These are phyloP conservation scores for Zygotorulaspora sp. DNA, from an alignment of 805 yeast genomes.

Conservation along the genomic window DNA sequence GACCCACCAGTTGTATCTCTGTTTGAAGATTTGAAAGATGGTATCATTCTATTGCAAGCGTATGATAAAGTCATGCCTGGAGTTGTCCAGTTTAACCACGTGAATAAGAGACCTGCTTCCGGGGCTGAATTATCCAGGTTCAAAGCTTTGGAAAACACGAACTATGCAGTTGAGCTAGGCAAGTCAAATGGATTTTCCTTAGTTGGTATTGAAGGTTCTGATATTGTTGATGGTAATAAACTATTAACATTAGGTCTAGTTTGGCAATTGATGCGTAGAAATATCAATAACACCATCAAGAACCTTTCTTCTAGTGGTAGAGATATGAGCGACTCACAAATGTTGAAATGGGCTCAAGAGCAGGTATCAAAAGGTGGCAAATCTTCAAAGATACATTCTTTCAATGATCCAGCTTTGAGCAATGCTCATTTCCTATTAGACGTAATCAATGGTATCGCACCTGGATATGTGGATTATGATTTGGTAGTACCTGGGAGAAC, in stretches of 20 bases:
- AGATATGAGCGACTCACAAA: slow-evolving; percentile 78
- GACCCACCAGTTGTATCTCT: slow-evolving; percentile 89
- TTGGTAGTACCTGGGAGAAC: slow-evolving; percentile 75
- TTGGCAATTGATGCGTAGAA: slow-evolving; percentile 98
- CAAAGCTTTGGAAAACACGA: slow-evolving; percentile 95
- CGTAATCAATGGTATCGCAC: slow-evolving; percentile 87
- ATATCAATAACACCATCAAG: slow-evolving; percentile 79
- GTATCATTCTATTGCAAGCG: slow-evolving; percentile 82
- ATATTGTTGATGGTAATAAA: slow-evolving; percentile 89
- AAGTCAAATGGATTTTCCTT: slow-evolving; percentile 87
- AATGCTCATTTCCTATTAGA: slow-evolving; percentile 82
- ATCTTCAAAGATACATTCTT: slow-evolving; percentile 65
- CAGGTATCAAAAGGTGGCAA: slow-evolving; percentile 85
- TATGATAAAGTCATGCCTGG: slow-evolving; percentile 96
- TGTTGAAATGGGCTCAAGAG: slow-evolving; percentile 89
- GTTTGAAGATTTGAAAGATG: slow-evolving; percentile 94
- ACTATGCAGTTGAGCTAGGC: slow-evolving; percentile 96
- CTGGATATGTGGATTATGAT: slow-evolving; percentile 96
- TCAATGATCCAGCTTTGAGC: slow-evolving; percentile 74
- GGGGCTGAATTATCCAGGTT: slow-evolving; percentile 80
- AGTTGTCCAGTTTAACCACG: slow-evolving; percentile 68
- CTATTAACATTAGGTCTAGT: slow-evolving; percentile 86
- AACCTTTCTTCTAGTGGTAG: slow-evolving; percentile 67
- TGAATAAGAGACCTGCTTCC: slow-evolving; percentile 76
- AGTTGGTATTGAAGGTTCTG: slow-evolving; percentile 98